These are phyloP conservation scores for Lepidopterella palustris DNA, from an alignment of 495 filamentous ascomycete species.

Conservation along the genomic window DNA sequence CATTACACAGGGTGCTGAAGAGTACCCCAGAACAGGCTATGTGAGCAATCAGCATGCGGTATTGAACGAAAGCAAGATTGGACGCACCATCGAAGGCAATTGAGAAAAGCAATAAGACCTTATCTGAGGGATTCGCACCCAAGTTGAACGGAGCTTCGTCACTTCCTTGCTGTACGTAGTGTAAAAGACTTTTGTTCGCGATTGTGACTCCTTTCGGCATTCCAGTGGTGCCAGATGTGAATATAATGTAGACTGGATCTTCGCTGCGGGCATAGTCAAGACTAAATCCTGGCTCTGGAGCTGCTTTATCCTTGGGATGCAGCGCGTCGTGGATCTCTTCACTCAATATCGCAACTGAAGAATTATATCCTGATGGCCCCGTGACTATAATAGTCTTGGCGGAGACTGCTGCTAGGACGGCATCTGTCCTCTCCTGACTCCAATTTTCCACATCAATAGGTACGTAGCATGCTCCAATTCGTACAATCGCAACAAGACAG, in stretches of 20 bases:
- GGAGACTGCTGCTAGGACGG: slow-evolving; percentile 5
- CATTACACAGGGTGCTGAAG: slow-evolving; percentile 22
- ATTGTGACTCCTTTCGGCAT: slow-evolving; percentile 21
- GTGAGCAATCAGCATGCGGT: background rate
- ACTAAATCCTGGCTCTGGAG: background rate
- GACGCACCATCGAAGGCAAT: slow-evolving; percentile 20
- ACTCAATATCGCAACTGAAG: background rate
- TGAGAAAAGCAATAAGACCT: slow-evolving; percentile 11
- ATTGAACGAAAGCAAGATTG: background rate
- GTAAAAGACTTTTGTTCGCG: slow-evolving; percentile 39
- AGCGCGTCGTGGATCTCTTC: background rate
- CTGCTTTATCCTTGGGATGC: background rate
- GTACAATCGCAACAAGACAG: slow-evolving; percentile 20
- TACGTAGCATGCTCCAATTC: slow-evolving; percentile 28
- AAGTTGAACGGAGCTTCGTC: slow-evolving; percentile 9
- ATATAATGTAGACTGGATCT: slow-evolving; percentile 15
- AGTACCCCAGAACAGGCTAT: slow-evolving; percentile 9
- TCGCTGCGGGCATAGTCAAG: background rate
- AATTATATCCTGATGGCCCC: background rate
- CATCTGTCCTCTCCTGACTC: slow-evolving; percentile 20
- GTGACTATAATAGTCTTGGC: background rate
- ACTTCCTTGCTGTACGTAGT: slow-evolving; percentile 25
- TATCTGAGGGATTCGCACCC: background rate
- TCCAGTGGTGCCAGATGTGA: slow-evolving; percentile 22
- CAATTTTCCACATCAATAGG: slow-evolving; percentile 31